Base-by-base conservation (phyloP, 768 basidiomycete species). In the Lactarius hatsudake region DNA sequence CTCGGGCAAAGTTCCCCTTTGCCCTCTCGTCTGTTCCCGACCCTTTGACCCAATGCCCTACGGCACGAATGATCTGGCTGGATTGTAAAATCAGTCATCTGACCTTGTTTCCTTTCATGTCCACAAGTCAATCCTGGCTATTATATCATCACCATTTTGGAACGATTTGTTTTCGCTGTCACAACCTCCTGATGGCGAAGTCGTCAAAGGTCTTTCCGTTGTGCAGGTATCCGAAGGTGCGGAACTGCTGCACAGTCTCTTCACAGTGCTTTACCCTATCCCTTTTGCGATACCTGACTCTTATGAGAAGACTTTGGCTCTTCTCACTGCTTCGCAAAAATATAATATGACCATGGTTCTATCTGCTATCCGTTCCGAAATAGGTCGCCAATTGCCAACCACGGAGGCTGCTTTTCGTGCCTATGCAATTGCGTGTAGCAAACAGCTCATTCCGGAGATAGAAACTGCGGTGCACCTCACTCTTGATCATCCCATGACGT, bases 291-390 rank as follows among this genome's bases (percentile, higher is more conserved):
- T 38, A 20, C 32, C 48, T 4, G 51, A 30, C 0, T 54, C 65
- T 0, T 42, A 51, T n/a, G 54, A 61, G 5, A n/a, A 18, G n/a
- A 26, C 65, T 3, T 10, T 55, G 17, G n/a, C 5, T 42, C 63
- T 70, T 15, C 61, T 72, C 26, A 61, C 63, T 3, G 72, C 71
- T 1, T 71, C 68, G 5, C 15, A 45, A 26, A 75, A 75, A 62
- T 75, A 72, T 64, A 57, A 72, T 12, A 71, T 75, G 66, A 34
- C 45, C 20, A 48, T 26, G 51, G 43, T 18, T 7, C 7, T 45
- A 12, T 20, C 45, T 12, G 9, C 7, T 10, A 0, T 45, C 20
- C 45, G 45, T 34, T 15, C 57, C 57, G 8, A 5, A 5, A 55
- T 64, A n/a, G 20, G 20, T n/a, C 45, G 10, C 20, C 45, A n/a